Evolutionary conservation across 768 basidiomycete species (phyloP).

Genomic region (Rhodotorula babjevae): DNA sequence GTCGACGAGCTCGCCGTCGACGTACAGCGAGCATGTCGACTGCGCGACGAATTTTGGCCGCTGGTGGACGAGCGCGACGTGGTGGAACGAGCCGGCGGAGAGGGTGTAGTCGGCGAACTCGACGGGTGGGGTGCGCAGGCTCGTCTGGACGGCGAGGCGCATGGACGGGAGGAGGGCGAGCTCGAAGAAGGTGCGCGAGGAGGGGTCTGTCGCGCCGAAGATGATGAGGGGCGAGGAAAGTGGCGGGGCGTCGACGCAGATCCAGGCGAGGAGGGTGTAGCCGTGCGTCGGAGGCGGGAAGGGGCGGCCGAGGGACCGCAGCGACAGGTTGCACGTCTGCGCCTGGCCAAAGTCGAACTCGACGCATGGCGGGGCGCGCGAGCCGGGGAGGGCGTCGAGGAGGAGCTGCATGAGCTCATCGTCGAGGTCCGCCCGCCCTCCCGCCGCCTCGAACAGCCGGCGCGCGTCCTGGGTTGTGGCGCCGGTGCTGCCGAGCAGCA

Average conservation of each 20-base stretch:
- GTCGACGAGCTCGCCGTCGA: conserved; percentile 16
- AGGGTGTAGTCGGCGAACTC: conserved; percentile 3
- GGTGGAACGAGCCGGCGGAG: not conserved
- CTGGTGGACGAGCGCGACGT: conserved; percentile 21
- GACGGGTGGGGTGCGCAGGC: conserved; percentile 6
- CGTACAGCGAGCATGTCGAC: conserved; percentile 4
- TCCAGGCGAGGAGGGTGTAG: conserved; percentile 19
- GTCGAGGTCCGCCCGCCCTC: not conserved
- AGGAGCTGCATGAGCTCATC: not conserved
- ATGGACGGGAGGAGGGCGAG: not conserved
- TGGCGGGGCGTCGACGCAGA: not conserved
- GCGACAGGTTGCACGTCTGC: not conserved
- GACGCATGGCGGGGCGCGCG: conserved; percentile 2
- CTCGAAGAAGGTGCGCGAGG: conserved; percentile 9
- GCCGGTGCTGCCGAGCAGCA: not conserved
- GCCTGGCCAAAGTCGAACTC: conserved; percentile 7
- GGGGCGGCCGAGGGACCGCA: conserved; percentile 3
- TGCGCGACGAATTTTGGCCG: conserved; percentile 1
- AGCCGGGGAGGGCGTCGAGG: not conserved
- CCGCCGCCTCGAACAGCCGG: not conserved
- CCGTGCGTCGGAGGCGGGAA: conserved; percentile 7
- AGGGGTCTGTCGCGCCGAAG: conserved; percentile 13
- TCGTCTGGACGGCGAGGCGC: conserved; percentile 2
- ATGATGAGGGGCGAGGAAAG: conserved; percentile 1
- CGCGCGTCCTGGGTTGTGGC: not conserved